Conservation (phyloP, 2,329 filamentous ascomycete species). For the Rhinocladiella mackenziei region DNA sequence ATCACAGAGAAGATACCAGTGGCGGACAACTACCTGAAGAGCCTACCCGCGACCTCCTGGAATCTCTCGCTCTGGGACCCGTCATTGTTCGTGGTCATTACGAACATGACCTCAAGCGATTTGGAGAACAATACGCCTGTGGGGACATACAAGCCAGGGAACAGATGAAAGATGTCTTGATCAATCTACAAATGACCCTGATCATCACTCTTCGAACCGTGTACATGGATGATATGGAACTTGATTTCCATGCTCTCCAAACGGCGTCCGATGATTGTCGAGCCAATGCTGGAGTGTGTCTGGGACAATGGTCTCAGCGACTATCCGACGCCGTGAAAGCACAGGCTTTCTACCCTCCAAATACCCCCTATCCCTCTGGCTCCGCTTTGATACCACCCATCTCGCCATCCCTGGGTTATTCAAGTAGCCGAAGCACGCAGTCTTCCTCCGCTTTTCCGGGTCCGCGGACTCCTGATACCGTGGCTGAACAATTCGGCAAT, state of each 20-base stretch:
- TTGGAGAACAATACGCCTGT: slow-evolving; percentile 35
- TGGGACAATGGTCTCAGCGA: slow-evolving; percentile 37
- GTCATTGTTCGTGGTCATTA: slow-evolving; percentile 37
- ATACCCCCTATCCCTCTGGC: slow-evolving; percentile 5
- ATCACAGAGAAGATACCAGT: slow-evolving; percentile 13
- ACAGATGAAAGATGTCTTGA: slow-evolving; percentile 40
- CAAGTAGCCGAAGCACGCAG: slow-evolving; percentile 24
- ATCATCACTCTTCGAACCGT: slow-evolving; percentile 35
- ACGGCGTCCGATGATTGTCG: slow-evolving; percentile 37
- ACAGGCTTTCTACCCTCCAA: slow-evolving; percentile 17
- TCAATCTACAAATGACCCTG: slow-evolving; percentile 37
- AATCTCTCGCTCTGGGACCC: slow-evolving; percentile 36
- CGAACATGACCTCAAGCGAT: slow-evolving; percentile 34
- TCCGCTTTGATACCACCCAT: slow-evolving; percentile 14
- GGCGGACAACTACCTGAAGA: slow-evolving; percentile 17
- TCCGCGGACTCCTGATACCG: slow-evolving; percentile 14
- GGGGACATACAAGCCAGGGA: slow-evolving; percentile 39
- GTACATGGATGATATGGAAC: slow-evolving; percentile 32
- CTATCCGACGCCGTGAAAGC: slow-evolving; percentile 26
- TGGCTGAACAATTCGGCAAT: slow-evolving; percentile 15
- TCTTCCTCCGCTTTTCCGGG: slow-evolving; percentile 17
- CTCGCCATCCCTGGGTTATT: slow-evolving; percentile 23
- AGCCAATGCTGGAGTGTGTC: slow-evolving; percentile 35
- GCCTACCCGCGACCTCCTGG: slow-evolving; percentile 32
- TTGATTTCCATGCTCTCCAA: slow-evolving; percentile 35